Base-by-base conservation (phyloP, 2,329 filamentous ascomycete species). In the Fulvia fulva region DNA sequence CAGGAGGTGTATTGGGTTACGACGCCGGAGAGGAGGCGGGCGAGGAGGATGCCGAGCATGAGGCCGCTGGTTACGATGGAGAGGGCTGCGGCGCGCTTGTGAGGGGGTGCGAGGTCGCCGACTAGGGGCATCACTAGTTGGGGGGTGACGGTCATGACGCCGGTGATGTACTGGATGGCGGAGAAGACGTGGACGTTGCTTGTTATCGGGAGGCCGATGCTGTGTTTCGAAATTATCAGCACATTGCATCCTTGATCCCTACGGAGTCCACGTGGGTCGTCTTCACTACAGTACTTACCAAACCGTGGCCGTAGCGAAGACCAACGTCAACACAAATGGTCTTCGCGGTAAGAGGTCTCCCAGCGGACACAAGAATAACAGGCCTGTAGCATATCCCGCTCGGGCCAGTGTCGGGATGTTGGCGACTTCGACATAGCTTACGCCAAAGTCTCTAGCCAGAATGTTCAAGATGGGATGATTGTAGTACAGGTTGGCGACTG, bases 401-500 rank as follows among this genome's bases (percentile, higher is more conserved):
- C 94, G 90, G 73, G 89, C 85, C 45, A 91, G 76, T 0, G 90
- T 93, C 1, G 90, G 88, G 23, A 93, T 85, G 43, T 83, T 74
- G 3, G 83, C 78, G 0, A 89, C 84, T 55, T 81, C 78, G 67
- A 90, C 88, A 67, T 90, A 87, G 8, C 80, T 81, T 50, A 93
- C 86, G 54, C 81, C 68, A 68, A 94, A 93, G 16, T 88, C 86
- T 9, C 78, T 71, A 0, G 90, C 89, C 43, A 94, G 80, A 52
- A 88, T 83, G 68, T 91, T 90, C 23, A 93, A 76, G 49, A 93
- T 89, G 0, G 90, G 88, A 67, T 92, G 89, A 59, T 83, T 89
- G 73, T 93, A 91, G 75, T 93, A 93, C 2, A 93, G 77, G 65
- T 92, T 92, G 19, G 89, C 89, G 6, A 92, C 89, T 0, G 87